These are phyloP conservation scores for Hanseniaspora gamundiae DNA, from an alignment of 1,139 yeast species.

Conservation along the genomic window DNA sequence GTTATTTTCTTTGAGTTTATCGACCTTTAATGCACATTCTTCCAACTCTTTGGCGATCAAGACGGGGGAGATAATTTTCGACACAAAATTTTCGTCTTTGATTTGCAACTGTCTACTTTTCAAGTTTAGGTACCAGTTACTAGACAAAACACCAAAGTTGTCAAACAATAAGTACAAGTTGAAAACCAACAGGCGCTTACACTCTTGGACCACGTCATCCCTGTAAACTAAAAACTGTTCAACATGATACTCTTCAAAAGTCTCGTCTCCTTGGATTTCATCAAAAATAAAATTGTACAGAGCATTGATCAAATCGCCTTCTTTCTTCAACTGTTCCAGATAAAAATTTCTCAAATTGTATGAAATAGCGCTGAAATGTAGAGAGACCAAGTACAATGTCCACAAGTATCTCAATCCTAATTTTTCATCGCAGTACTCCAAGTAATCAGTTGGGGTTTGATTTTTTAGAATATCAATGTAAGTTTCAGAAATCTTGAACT, in stretches of 20 bases:
- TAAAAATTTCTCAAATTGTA: conserved; percentile 51
- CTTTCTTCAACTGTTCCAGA: conserved; percentile 41
- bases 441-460: conserved; percentile 21
- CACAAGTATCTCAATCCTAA: neutral
- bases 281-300: conserved; percentile 41
- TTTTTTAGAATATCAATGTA: conserved; percentile 12
- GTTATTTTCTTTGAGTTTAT: conserved; percentile 18
- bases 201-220: conserved; percentile 24
- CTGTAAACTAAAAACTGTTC: conserved; percentile 13
- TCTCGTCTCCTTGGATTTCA: conserved; percentile 29
- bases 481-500: conserved; percentile 17
- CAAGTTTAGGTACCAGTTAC: conserved; percentile 55
- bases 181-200: conserved; percentile 36
- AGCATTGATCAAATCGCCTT: conserved; percentile 31
- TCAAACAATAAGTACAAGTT: conserved; percentile 45
- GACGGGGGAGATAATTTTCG: conserved; percentile 48
- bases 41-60: conserved; percentile 48
- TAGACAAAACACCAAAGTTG: conserved; percentile 54
- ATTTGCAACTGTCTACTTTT: conserved; percentile 25
- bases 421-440: conserved; percentile 18
- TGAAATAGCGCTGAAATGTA: conserved; percentile 19
- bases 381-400: neutral
- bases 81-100: conserved; percentile 32
- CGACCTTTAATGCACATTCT: conserved; percentile 36
- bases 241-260: conserved; percentile 16